phyloP scores from a whole-genome alignment of 495 filamentous ascomycete genomes.

The Penicillium manginii region DNA sequence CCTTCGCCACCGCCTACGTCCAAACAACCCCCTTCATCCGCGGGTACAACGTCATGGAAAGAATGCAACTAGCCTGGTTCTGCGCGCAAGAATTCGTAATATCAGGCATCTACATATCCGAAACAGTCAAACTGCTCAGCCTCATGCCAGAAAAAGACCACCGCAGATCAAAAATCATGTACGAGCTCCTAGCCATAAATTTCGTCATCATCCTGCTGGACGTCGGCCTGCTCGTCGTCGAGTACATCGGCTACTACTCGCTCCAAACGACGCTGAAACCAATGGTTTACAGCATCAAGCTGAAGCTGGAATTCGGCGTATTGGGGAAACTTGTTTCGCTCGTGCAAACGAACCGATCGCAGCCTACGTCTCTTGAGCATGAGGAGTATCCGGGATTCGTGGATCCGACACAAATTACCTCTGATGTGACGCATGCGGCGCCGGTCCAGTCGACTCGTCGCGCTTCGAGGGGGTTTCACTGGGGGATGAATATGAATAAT shows the following conservation, averaged over 20 bases:
- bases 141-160: slow-evolving; percentile 44
- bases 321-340: slow-evolving; percentile 48
- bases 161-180: slow-evolving; percentile 47
- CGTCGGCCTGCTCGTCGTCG: slow-evolving; percentile 56
- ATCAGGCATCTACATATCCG: slow-evolving; percentile 59
- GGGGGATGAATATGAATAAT: slow-evolving; percentile 19
- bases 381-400: slow-evolving; percentile 46
- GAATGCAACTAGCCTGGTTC: slow-evolving; percentile 62
- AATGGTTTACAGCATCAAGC: slow-evolving; percentile 63
- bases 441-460: slow-evolving; percentile 19
- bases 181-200: slow-evolving; percentile 61
- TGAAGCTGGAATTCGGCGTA: slow-evolving; percentile 65
- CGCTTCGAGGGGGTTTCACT: slow-evolving; percentile 8
- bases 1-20: slow-evolving; percentile 47
- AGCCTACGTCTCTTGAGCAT: slow-evolving; percentile 38
- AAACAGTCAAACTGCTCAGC: slow-evolving; percentile 51
- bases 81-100: slow-evolving; percentile 62
- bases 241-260: slow-evolving; percentile 56
- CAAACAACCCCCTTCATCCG: slow-evolving; percentile 35
- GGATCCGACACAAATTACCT: slow-evolving; percentile 39
- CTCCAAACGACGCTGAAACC: slow-evolving; percentile 60
- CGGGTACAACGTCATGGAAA: slow-evolving; percentile 59
- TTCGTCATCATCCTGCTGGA: slow-evolving; percentile 57
- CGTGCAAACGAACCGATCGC: slow-evolving; percentile 35
- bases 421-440: slow-evolving; percentile 43